Conservation (phyloP, 2,329 filamentous ascomycete species). For the Cytospora schulzeri region DNA sequence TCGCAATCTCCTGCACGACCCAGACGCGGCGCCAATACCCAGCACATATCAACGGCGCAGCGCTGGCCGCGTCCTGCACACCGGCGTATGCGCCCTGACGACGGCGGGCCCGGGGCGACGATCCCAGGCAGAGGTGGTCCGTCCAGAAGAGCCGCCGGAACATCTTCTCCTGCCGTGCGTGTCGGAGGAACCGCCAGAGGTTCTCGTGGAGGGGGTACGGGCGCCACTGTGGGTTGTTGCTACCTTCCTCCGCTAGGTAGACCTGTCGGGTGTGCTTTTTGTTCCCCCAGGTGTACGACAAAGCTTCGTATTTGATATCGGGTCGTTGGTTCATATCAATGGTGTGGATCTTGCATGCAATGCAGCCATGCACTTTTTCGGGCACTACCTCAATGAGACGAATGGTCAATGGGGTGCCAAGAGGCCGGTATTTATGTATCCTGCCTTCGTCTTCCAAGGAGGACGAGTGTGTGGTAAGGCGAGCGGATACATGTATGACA, state of each 20-base stretch:
- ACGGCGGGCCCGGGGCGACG: too few relatives aligned
- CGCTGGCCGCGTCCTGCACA: too few relatives aligned
- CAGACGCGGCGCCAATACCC: not conserved
- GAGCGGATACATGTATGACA: not conserved
- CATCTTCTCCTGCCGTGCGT: not conserved
- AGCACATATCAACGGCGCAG: accelerated
- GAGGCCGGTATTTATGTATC: not conserved
- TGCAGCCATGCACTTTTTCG: not conserved
- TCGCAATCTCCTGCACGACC: conserved; percentile 3
- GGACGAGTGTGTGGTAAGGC: not conserved
- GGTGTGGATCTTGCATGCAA: not conserved
- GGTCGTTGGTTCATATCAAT: not conserved
- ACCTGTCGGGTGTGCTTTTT: conserved; percentile 20
- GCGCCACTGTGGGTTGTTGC: not conserved
- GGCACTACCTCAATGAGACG: not conserved
- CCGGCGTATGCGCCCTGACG: too few relatives aligned
- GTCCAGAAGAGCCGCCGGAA: not conserved
- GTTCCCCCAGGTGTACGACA: conserved; percentile 1
- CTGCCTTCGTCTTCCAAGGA: not conserved
- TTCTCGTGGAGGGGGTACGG: not conserved
- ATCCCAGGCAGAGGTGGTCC: not conserved
- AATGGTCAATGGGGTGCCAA: not conserved
- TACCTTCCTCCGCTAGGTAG: not conserved
- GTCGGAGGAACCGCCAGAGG: not conserved
- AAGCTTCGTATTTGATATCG: not conserved